Conservation (phyloP, 495 filamentous ascomycete genomes). For the Cercophora newfieldiana region DNA sequence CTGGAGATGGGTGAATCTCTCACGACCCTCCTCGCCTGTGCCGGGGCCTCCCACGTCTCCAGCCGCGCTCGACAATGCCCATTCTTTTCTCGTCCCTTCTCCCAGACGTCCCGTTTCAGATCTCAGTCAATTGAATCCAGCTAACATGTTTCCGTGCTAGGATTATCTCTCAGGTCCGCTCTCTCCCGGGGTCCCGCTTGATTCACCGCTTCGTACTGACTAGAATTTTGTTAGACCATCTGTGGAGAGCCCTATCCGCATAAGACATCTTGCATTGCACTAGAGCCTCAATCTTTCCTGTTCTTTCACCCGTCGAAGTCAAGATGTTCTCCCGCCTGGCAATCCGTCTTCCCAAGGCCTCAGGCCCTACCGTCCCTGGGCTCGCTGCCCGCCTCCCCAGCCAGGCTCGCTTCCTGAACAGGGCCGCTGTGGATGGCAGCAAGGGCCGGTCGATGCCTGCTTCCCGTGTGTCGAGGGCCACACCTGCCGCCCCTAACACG, state of each 20-base stretch:
- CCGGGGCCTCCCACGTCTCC: constrained; percentile 1
- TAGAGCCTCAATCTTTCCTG: constrained; percentile 21
- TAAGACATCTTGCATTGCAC: constrained; percentile 32
- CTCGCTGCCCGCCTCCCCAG: constrained; percentile 33
- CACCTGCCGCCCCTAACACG: constrained; percentile 64
- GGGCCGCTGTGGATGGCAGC: constrained; percentile 57
- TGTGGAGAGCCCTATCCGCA: constrained; percentile 82
- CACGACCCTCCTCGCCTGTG: not conserved
- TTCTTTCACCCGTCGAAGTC: constrained; percentile 25
- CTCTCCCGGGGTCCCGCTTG: constrained; percentile 27
- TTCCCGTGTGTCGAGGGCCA: constrained; percentile 42
- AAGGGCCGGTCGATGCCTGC: constrained; percentile 62
- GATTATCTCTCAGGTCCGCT: constrained; percentile 91
- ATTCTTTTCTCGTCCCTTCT: not conserved
- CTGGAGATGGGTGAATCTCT: not conserved
- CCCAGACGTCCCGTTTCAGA: constrained; percentile 6
- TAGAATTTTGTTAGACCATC: constrained; percentile 67
- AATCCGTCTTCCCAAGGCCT: constrained; percentile 51
- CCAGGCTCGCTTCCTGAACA: constrained; percentile 56
- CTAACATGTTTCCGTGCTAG: constrained; percentile 52
- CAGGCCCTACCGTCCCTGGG: constrained; percentile 41
- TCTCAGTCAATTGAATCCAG: constrained; percentile 16
- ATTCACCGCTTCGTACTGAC: constrained; percentile 51
- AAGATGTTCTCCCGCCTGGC: constrained; percentile 72
- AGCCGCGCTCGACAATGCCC: not conserved